A percentile compares a stretch with the other conserved stretches of the same genome.
These are phyloP conservation scores for Arthrobotrys sphaeroides DNA, from an alignment of 2,329 filamentous ascomycete species.

Conservation along the genomic window DNA sequence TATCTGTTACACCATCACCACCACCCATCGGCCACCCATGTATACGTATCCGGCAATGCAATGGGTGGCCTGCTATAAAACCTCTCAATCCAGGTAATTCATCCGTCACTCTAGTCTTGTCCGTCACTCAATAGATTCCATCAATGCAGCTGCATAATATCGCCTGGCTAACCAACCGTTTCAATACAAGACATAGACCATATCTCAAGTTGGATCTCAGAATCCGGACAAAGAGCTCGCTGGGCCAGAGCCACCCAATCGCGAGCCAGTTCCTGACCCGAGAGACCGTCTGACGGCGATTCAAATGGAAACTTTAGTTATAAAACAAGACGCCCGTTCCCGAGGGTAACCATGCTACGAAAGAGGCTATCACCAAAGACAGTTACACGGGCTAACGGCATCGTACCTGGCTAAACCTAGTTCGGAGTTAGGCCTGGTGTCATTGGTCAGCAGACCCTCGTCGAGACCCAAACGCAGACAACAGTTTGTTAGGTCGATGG, in stretches of 20 bases:
- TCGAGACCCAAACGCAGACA: background rate
- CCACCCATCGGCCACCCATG: too few relatives aligned
- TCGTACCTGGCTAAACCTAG: background rate
- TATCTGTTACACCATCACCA: constrained; percentile 25
- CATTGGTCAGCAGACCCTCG: constrained; percentile 26
- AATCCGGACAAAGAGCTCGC: background rate
- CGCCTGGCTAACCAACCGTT: background rate
- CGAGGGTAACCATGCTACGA: background rate
- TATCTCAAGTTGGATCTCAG: too few relatives aligned
- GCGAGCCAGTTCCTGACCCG: constrained; percentile 19
- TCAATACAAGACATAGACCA: background rate
- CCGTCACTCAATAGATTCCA: too few relatives aligned
- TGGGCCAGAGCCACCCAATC: background rate
- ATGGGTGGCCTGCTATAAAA: constrained; percentile 13
- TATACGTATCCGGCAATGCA: too few relatives aligned
- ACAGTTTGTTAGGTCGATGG: background rate
- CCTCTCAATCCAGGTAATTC: background rate
- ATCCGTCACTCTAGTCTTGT: too few relatives aligned
- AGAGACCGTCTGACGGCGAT: background rate
- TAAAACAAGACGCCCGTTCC: constrained; percentile 12
- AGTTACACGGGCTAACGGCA: constrained; percentile 39
- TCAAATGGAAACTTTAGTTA: background rate
- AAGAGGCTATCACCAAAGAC: background rate
- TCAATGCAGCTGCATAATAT: background rate
- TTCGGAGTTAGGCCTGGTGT: constrained; percentile 3